Evolutionary conservation across 495 filamentous ascomycete species (phyloP), one percentile per base, ranked within the genome.

Genomic region (Penicillium turbatum): DNA sequence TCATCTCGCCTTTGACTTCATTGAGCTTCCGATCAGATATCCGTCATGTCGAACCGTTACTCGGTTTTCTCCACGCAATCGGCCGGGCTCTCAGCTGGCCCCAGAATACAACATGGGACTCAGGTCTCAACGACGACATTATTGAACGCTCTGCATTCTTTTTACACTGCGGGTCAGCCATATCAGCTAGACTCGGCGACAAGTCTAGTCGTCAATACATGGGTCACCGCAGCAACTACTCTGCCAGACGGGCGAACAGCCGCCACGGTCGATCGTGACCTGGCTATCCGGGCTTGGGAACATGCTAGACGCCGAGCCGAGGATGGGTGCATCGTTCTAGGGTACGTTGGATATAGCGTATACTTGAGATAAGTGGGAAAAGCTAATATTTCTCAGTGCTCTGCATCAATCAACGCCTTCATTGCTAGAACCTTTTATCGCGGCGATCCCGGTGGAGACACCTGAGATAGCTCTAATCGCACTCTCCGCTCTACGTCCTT

Each of bases 301-400:
- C 93, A 98, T 80, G 93, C 95, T 48, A 81, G 93, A 57, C 81
- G 93, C 41, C 82, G 93, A 73, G 93, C 93, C 35, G 93, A 98
- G 66, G 93, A 98, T 75, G 92, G 90, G 11, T 96, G 91, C 64
- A 89, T 98, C 55, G 76, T 96, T 48, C 72, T 98, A 57, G 85
- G 87, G 91, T 96, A 76, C 59, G 80, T 64, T 26, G 15, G 8
- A 35, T 35, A 34, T 57, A 24, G 4, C 21, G 2, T 30, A 30
- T 15, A 35, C 39, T 7, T 47, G 29, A 4, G 21, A 24, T 12
- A 13, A n/a, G 1, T 4, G 32, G 5, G 35, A 17, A 26, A 1
- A 11, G 16, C 44, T 48, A 55, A 48, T 27, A 26, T 16, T 2
- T 0, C 11, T 51, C 30, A 95, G 90, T 44, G 93, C 92, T 48